Evolutionary conservation across 2,329 filamentous ascomycete genomes (phyloP), one percentile per base, ranked within the genome.

Genomic region (Penicillium sp.): DNA sequence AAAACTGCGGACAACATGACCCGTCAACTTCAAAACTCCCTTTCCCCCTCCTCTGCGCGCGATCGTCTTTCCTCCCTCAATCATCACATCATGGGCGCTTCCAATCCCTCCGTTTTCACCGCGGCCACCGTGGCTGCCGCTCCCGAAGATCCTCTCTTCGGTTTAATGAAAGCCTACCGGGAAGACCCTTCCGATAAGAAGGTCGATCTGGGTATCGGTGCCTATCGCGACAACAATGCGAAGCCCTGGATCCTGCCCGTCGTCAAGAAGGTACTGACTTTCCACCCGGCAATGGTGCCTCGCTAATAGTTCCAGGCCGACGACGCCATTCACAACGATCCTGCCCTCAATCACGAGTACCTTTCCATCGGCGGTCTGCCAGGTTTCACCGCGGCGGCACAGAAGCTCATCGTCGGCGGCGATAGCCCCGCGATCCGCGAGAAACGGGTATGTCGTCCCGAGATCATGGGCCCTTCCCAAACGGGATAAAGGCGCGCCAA

Each of bases 241-340:
- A 97, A 97, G 79, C 94, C 94, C 3, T 99, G 94, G 94, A 86
- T 99, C 56, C 77, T 99, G 57, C 92, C 94, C 18, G 92, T 97
- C 2, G 92, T 97, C 56, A 95, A 90, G 78, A 95, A 95, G 89
- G 92, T 95, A 53, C 30, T 27, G 59, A 13, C 18, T 45, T 33
- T 44, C 22, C 30, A 14, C 18, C 31, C 28, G 11, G 27, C 43
- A 20, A 40, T 33, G 33, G 43, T 25, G 33, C 41, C 18, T 16
- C 27, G 51, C 28, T 54, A 22, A 44, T 18, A 7, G n/a, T 33
- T 40, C 46, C 70, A 97, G 92, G 94, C 94, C 64, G 92, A 97
- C 72, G 88, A 94, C 61, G 85, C 90, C 66, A 83, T 97, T 62
- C 88, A 86, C 73, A 87, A 88, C 70, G 91, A 96, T 75, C 91